A percentile compares a stretch with the other conserved stretches of the same genome.
Conservation (phyloP, 2,329 filamentous ascomycete species). For the Fusarium hainanense region DNA sequence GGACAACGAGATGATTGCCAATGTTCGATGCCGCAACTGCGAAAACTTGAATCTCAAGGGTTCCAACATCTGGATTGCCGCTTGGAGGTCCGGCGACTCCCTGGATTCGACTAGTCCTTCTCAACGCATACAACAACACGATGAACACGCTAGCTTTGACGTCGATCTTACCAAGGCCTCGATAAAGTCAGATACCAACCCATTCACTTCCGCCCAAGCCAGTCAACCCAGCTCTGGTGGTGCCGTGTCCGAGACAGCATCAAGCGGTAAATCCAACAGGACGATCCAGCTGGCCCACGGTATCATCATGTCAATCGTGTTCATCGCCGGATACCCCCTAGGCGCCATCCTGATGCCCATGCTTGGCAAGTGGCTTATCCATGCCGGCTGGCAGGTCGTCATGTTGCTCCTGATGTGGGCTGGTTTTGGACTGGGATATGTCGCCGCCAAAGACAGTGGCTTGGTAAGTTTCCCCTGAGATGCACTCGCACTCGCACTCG, state of each 20-base stretch:
- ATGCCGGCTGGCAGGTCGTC: slow-evolving; percentile 66
- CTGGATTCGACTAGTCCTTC: slow-evolving; percentile 57
- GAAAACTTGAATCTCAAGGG: slow-evolving; percentile 57
- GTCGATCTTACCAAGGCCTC: slow-evolving; percentile 62
- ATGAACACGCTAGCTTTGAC: slow-evolving; percentile 55
- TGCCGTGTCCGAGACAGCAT: slow-evolving; percentile 21
- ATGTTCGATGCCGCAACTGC: slow-evolving; percentile 67
- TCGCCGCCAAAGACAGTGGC: slow-evolving; percentile 55
- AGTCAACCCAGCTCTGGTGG: slow-evolving; percentile 11
- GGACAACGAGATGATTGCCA: slow-evolving; percentile 66
- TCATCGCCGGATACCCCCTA: slow-evolving; percentile 68
- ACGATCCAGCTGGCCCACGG: slow-evolving; percentile 61
- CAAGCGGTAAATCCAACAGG: slow-evolving; percentile 30
- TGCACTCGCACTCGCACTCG: slow-evolving; percentile 14
- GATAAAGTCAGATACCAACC: slow-evolving; percentile 62
- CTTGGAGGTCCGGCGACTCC: slow-evolving; percentile 61
- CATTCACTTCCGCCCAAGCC: slow-evolving; percentile 54
- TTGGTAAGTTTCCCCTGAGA: slow-evolving; percentile 54
- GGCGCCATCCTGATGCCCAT: slow-evolving; percentile 71
- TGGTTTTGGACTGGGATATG: slow-evolving; percentile 68
- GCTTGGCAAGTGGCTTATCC: slow-evolving; percentile 66
- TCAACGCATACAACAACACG: slow-evolving; percentile 59
- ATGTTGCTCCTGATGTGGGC: slow-evolving; percentile 68
- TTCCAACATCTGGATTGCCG: slow-evolving; percentile 62
- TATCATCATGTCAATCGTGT: slow-evolving; percentile 69